Evolutionary conservation across 208 protist genomes (phyloP).

Genomic region (Leishmania gerbilli): DNA sequence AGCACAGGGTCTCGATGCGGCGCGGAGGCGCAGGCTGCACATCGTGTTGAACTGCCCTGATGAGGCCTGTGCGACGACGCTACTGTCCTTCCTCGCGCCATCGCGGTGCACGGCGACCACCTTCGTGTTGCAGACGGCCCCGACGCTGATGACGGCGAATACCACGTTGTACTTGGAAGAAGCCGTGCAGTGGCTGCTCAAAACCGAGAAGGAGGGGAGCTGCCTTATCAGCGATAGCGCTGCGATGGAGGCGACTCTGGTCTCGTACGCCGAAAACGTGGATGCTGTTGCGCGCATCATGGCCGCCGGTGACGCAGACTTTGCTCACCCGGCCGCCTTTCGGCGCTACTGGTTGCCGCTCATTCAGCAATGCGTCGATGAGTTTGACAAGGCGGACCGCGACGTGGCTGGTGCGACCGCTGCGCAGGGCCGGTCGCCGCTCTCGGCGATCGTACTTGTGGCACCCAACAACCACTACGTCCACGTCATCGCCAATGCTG

Average conservation of each 20-base stretch:
- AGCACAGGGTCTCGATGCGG: slow-evolving; percentile 9
- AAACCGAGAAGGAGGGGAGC: slow-evolving; percentile 74
- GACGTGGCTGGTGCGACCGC: background rate
- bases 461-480: slow-evolving; percentile 33
- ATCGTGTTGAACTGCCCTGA: slow-evolving; percentile 77
- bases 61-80: slow-evolving; percentile 45
- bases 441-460: slow-evolving; percentile 32
- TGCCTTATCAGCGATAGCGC: slow-evolving; percentile 29
- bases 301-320: slow-evolving; percentile 66
- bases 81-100: slow-evolving; percentile 59
- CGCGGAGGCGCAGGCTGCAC: slow-evolving; percentile 32
- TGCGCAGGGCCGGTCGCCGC: slow-evolving; percentile 7
- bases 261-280: slow-evolving; percentile 71
- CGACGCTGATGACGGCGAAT: slow-evolving; percentile 9
- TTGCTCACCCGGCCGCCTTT: slow-evolving; percentile 50
- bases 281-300: slow-evolving; percentile 75
- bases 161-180: slow-evolving; percentile 79
- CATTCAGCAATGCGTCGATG: slow-evolving; percentile 46
- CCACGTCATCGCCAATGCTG: slow-evolving; percentile 17
- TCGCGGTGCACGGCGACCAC: slow-evolving; percentile 26
- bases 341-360: slow-evolving; percentile 65
- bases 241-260: slow-evolving; percentile 48
- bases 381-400: slow-evolving; percentile 65
- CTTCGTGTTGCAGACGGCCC: slow-evolving; percentile 18
- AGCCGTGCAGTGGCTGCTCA: slow-evolving; percentile 78